Evolutionary conservation across 2,329 filamentous ascomycete species (phyloP).

Genomic region (Stagonosporopsis chrysanthemi): DNA sequence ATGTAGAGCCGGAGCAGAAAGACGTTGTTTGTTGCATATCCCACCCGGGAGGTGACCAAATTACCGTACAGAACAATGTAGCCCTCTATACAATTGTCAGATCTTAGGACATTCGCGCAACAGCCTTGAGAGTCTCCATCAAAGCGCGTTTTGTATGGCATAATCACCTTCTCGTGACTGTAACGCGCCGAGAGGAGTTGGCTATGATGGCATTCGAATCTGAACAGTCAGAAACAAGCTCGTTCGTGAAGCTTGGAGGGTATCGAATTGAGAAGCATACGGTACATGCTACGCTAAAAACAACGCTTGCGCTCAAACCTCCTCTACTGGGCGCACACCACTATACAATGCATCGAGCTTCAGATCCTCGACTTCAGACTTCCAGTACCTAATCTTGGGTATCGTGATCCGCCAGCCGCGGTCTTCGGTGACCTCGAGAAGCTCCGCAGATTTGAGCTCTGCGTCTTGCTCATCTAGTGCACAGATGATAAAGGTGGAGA

Average conservation of each 20-base stretch:
- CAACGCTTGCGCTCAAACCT: background rate
- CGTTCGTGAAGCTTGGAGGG: background rate
- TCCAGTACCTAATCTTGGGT: slow-evolving; percentile 29
- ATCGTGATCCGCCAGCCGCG: slow-evolving; percentile 32
- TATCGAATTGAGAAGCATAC: slow-evolving; percentile 4
- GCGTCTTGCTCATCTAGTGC: slow-evolving; percentile 26
- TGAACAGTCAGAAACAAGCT: background rate
- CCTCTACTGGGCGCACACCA: slow-evolving; percentile 28
- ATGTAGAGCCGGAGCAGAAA: too few relatives aligned
- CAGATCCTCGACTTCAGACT: slow-evolving; percentile 23
- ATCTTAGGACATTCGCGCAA: too few relatives aligned
- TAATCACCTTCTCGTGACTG: too few relatives aligned
- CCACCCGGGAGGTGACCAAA: too few relatives aligned
- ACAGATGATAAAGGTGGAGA: slow-evolving; percentile 40
- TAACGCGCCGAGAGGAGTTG: too few relatives aligned
- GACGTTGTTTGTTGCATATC: too few relatives aligned
- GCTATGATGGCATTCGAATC: too few relatives aligned
- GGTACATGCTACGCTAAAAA: slow-evolving; percentile 5
- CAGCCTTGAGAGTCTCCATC: too few relatives aligned
- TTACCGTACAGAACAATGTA: too few relatives aligned
- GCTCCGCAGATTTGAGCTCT: slow-evolving; percentile 18
- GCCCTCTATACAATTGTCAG: too few relatives aligned
- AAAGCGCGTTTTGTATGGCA: too few relatives aligned
- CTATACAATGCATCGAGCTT: slow-evolving; percentile 30
- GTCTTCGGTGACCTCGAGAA: slow-evolving; percentile 37